Evolutionary conservation across 495 filamentous ascomycete genomes (phyloP).

Genomic region (Astrothelium subdiscretum): DNA sequence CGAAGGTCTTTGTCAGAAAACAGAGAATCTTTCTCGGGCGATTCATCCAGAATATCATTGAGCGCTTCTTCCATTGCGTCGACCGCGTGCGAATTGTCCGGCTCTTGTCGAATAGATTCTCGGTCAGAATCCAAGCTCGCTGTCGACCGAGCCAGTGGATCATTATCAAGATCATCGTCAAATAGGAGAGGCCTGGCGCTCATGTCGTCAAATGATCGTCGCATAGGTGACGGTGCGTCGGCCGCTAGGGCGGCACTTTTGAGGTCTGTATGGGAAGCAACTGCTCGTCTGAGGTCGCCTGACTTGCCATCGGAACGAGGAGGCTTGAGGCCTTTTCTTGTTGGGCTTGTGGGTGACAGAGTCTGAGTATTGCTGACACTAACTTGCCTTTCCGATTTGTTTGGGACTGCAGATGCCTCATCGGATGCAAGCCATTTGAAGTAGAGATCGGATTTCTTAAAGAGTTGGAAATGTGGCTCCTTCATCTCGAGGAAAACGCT

Average conservation of each 20-base stretch:
- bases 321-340: constrained; percentile 6
- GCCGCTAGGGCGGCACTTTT: constrained; percentile 27
- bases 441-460: constrained; percentile 84
- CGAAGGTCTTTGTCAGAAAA: constrained; percentile 37
- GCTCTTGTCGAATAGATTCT: constrained; percentile 17
- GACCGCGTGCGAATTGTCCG: constrained; percentile 49
- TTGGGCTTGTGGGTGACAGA: constrained; percentile 11
- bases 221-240: constrained; percentile 27
- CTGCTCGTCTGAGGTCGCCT: constrained; percentile 44
- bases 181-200: constrained; percentile 45
- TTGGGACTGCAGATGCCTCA: constrained; percentile 38
- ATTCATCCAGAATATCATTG: constrained; percentile 85
- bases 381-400: constrained; percentile 4
- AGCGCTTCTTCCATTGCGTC: constrained; percentile 89
- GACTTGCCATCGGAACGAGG: constrained; percentile 10
- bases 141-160: constrained; percentile 48
- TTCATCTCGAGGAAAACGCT: constrained; percentile 73
- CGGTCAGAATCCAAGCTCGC: constrained; percentile 41
- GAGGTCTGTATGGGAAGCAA: constrained; percentile 48
- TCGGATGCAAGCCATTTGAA: constrained; percentile 92
- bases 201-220: constrained; percentile 47
- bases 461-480: constrained; percentile 63
- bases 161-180: constrained; percentile 56
- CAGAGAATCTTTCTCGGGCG: constrained; percentile 41
- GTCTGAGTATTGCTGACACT: not conserved